Percentiles rank a stretch among this genome's conserved stretches.
These are phyloP conservation scores for Ustilago cynodontis DNA, from an alignment of 1,284 basidiomycete genomes.

Conservation along the genomic window DNA sequence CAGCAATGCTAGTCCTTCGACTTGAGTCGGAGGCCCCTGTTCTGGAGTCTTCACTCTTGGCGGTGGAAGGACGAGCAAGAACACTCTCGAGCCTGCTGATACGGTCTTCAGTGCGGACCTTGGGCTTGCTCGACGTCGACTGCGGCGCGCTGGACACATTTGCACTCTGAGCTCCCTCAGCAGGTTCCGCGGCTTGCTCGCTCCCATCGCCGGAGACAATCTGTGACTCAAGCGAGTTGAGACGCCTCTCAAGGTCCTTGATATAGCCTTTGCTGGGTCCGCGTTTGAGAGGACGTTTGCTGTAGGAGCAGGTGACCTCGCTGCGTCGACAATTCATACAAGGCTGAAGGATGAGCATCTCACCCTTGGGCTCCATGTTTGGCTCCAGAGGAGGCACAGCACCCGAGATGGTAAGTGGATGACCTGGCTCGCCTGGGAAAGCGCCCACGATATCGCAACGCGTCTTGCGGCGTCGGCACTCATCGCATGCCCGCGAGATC, in stretches of 20 bases:
- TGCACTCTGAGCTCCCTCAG: neutral
- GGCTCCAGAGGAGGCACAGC: constrained; percentile 38
- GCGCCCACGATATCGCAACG: constrained; percentile 56
- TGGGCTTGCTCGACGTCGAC: constrained; percentile 20
- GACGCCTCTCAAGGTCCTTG: constrained; percentile 59
- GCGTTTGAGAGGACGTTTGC: constrained; percentile 55
- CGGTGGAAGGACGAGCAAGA: constrained; percentile 20
- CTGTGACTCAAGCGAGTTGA: constrained; percentile 57
- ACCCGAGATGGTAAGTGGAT: constrained; percentile 47
- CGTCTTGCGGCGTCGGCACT: constrained; percentile 54
- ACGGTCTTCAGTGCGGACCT: constrained; percentile 45
- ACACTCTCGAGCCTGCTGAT: constrained; percentile 46
- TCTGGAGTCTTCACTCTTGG: constrained; percentile 15
- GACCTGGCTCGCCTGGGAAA: constrained; percentile 48
- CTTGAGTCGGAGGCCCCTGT: constrained; percentile 2
- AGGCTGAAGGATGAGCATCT: constrained; percentile 59
- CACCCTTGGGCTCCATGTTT: constrained; percentile 42
- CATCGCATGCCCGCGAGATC: constrained; percentile 53
- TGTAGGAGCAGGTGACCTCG: constrained; percentile 51
- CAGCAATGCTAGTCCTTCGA: constrained; percentile 12
- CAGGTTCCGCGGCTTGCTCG: neutral
- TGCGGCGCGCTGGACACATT: neutral
- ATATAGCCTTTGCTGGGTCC: constrained; percentile 60
- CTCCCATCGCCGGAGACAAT: constrained; percentile 14
- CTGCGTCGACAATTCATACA: constrained; percentile 56